phyloP scores from a whole-genome alignment of 2,329 filamentous ascomycete species.

The Exserohilum turcica region DNA sequence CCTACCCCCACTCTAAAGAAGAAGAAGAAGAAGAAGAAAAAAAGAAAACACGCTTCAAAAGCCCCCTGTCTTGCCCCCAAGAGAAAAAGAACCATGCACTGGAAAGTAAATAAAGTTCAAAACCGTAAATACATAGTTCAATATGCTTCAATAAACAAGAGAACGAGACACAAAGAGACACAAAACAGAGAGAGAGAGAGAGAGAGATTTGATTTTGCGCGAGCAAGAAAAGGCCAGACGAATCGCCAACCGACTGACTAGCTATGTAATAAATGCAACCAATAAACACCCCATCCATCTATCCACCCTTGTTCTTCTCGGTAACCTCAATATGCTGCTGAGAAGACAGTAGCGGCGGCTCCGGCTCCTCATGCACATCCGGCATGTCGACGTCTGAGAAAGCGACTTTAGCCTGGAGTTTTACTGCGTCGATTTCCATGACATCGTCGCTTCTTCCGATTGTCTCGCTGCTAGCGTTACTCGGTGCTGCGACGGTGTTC shows the following conservation, averaged over 20 bases:
- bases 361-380: slow-evolving; percentile 21
- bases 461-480: slow-evolving; percentile 31
- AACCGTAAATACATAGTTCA: too few relatives aligned
- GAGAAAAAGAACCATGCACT: too few relatives aligned
- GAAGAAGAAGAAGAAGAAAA: background rate
- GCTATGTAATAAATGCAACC: too few relatives aligned
- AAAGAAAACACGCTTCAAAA: background rate
- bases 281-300: background rate
- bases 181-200: too few relatives aligned
- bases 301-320: slow-evolving; percentile 37
- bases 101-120: too few relatives aligned
- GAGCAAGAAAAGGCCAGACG: too few relatives aligned
- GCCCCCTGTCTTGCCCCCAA: too few relatives aligned
- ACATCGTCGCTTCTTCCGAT: slow-evolving; percentile 22
- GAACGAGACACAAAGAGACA: too few relatives aligned
- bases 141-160: too few relatives aligned
- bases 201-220: too few relatives aligned
- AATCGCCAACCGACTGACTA: too few relatives aligned
- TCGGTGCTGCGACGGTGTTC: slow-evolving; percentile 17
- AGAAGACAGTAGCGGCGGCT: too few relatives aligned
- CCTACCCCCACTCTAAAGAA: background rate
- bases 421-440: slow-evolving; percentile 26
- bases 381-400: slow-evolving; percentile 34
- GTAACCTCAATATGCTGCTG: slow-evolving; percentile 31
- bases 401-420: slow-evolving; percentile 13